phyloP scores from a whole-genome alignment of 495 filamentous ascomycete genomes.

The Geoglossum glabrum region DNA sequence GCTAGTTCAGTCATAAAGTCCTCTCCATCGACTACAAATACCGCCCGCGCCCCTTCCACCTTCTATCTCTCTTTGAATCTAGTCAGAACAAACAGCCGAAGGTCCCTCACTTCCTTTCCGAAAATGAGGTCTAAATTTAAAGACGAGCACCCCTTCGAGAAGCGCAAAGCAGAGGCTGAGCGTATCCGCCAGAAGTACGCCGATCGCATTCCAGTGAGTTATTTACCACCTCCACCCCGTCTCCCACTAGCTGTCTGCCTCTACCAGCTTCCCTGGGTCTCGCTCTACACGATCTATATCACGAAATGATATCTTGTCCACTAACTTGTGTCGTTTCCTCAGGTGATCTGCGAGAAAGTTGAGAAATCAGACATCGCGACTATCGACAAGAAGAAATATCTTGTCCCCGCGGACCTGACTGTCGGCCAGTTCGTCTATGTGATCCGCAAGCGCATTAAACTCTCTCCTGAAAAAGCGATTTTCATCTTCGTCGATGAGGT shows the following conservation, averaged over 20 bases:
- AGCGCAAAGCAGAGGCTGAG: conserved; percentile 97
- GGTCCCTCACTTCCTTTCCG: too few species aligned
- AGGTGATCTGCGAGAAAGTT: conserved; percentile 99
- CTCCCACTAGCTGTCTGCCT: background rate
- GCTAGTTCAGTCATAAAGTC: background rate
- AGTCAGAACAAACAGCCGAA: background rate
- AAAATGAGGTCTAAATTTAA: conserved; percentile 97
- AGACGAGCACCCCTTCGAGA: conserved; percentile 99
- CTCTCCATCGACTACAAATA: background rate
- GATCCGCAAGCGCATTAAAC: conserved; percentile 99
- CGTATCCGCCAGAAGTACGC: conserved; percentile 97
- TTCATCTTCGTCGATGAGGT: conserved; percentile 99
- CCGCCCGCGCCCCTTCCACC: background rate
- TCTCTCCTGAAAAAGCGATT: conserved; percentile 98
- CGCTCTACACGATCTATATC: background rate
- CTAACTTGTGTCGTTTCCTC: conserved; percentile 9
- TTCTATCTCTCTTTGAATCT: background rate
- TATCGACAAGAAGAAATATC: conserved; percentile 99
- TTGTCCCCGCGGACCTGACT: conserved; percentile 92
- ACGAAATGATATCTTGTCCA: background rate
- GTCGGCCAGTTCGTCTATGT: conserved; percentile 99
- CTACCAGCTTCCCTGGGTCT: background rate
- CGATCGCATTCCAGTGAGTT: conserved; percentile 82
- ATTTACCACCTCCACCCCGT: background rate
- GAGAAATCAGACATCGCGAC: conserved; percentile 98